These are phyloP conservation scores for Helianthus annuus DNA, from an alignment of 129 eudicot genomes.

Conservation along the genomic window DNA sequence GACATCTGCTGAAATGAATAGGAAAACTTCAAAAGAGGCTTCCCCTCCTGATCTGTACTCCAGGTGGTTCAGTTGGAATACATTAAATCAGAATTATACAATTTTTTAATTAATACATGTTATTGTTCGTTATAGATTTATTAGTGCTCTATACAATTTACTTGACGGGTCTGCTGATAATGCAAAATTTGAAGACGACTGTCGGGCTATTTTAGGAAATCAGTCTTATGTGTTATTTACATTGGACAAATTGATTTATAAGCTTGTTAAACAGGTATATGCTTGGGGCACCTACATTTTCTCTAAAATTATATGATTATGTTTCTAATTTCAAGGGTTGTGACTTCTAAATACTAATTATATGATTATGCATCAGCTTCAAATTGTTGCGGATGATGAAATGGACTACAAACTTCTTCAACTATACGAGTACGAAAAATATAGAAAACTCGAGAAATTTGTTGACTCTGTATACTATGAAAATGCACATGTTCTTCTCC, in stretches of 20 bases:
- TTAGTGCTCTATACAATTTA: constrained; percentile 69
- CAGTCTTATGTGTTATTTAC: constrained; percentile 93
- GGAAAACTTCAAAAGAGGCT: constrained; percentile 58
- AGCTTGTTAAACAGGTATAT: constrained; percentile 86
- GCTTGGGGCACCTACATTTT: neutral
- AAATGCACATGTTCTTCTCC: constrained; percentile 78
- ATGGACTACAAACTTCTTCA: constrained; percentile 88
- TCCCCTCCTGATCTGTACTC: constrained; percentile 63
- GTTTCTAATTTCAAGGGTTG: neutral
- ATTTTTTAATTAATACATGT: neutral
- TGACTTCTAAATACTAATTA: neutral
- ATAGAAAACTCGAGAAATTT: constrained; percentile 62
- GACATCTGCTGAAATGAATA: constrained; percentile 59
- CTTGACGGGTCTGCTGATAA: constrained; percentile 97
- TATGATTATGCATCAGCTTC: constrained; percentile 65
- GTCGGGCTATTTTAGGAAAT: constrained; percentile 89
- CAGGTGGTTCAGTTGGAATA: constrained; percentile 44
- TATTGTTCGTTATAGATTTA: constrained; percentile 57
- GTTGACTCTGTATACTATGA: constrained; percentile 89
- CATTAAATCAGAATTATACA: neutral
- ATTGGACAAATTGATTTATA: constrained; percentile 86
- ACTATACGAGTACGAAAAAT: constrained; percentile 77
- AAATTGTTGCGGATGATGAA: constrained; percentile 80
- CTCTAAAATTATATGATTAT: neutral
- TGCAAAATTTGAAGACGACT: constrained; percentile 92